Base-by-base conservation (phyloP, 352 stramenopile species). In the Phytopythium delawarense region DNA sequence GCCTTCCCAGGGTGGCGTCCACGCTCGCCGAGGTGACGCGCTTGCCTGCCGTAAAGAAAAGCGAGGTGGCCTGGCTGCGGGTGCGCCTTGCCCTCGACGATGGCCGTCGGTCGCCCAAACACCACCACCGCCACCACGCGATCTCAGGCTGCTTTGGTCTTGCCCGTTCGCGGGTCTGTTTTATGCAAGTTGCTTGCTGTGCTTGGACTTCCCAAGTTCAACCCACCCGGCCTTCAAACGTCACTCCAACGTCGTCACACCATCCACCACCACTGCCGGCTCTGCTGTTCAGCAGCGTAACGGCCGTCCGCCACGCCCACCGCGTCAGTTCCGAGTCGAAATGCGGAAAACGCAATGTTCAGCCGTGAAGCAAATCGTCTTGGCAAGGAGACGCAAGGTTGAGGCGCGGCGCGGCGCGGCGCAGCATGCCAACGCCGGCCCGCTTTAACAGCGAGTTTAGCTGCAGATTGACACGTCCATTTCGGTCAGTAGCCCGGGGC, bases 61-160 rank as follows among this genome's bases (percentile, higher is more conserved):
- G 46, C 21, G 21, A 16, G 23, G 20, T 11, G 40, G 40, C 40
- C 40, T 12, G 40, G 40, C 5, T 15, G 40, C 15, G 40, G 16
- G 40, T 9, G 40, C 40, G 15, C 15, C 4, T 45, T 45, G 20
- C 42, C 8, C 45, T 30, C 25, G 25, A 30, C 3, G 25, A 30
- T 1, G 25, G 25, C 3, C 28, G 28, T 32, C 12, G 11, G 28
- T 7, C 12, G 11, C 45, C 45, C 45, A 51, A 51, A 51, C 45
- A 51, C 45, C 45, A 30, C 18, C 15, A 18, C n/a, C n/a, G 35
- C 7, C 16, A 49, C 32, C 52, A 49, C 37, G 37, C 55, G 55
- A 61, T 61, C 55, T 61, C 55, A 61, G 55, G 39, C 25, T 61
- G 55, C 55, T 61, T 61, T 61, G 55, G 28, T 9, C 52, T 21